A percentile compares a stretch with the other conserved stretches of the same genome.
Evolutionary conservation across 768 basidiomycete species (phyloP).

Genomic region (Boletales sp.): DNA sequence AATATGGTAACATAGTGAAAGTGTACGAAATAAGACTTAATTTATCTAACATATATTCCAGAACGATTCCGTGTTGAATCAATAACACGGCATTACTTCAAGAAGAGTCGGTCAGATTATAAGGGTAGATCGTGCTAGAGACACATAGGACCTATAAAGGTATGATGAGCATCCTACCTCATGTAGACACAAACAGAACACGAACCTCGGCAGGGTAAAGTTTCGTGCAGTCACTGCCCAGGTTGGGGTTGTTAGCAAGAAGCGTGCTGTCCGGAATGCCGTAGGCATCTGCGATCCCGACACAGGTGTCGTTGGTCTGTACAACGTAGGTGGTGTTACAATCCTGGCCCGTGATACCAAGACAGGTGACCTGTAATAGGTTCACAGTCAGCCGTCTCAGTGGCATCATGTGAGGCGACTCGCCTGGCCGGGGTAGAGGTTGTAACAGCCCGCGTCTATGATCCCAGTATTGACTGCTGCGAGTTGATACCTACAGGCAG

Average conservation of each 20-base stretch:
- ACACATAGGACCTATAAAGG: slow-evolving; percentile 25
- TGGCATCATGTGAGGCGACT: neutral
- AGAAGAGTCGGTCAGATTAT: too few species aligned
- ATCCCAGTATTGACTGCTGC: slow-evolving; percentile 44
- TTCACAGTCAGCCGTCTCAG: neutral
- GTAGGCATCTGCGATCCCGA: slow-evolving; percentile 35
- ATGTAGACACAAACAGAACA: neutral
- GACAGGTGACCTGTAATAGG: slow-evolving; percentile 37
- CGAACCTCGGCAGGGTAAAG: slow-evolving; percentile 58
- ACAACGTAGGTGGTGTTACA: slow-evolving; percentile 52
- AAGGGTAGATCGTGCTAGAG: slow-evolving; percentile 21
- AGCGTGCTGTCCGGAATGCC: slow-evolving; percentile 46
- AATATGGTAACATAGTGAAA: too few species aligned
- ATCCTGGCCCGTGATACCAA: slow-evolving; percentile 53
- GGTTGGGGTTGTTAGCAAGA: slow-evolving; percentile 61
- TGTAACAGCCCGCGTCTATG: slow-evolving; percentile 52
- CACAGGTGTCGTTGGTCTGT: slow-evolving; percentile 49
- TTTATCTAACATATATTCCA: too few species aligned
- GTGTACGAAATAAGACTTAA: too few species aligned
- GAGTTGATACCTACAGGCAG: slow-evolving; percentile 50
- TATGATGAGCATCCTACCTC: neutral
- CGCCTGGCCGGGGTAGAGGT: slow-evolving; percentile 53
- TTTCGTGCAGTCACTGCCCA: slow-evolving; percentile 49
- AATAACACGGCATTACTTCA: too few species aligned
- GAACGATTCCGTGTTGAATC: too few species aligned